phyloP scores from a whole-genome alignment of 371 early-diverging fungal genomes.

The Mucor plumbeus region DNA sequence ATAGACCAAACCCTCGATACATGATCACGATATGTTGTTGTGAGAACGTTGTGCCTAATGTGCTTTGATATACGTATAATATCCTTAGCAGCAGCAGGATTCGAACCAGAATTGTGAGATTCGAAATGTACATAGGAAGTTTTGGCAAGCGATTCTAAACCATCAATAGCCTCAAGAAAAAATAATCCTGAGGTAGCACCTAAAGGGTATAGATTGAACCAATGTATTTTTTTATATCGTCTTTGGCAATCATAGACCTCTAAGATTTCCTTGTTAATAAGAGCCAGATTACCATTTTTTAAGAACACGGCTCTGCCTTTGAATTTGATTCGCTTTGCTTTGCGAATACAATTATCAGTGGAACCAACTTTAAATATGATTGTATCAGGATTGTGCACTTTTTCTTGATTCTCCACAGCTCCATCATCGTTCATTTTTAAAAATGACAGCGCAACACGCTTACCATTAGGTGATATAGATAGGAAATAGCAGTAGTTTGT shows the following conservation, averaged over 20 bases:
- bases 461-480: conserved; percentile 9
- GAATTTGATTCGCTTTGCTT: background rate
- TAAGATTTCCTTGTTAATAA: background rate
- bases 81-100: background rate
- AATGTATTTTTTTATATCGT: background rate
- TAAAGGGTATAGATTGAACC: background rate
- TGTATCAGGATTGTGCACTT: background rate
- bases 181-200: too few species aligned
- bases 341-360: background rate
- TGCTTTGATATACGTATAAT: conserved; percentile 13
- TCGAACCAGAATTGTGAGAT: background rate
- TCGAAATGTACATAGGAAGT: conserved; percentile 1
- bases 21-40: conserved; percentile 3
- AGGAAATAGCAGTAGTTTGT: conserved; percentile 7
- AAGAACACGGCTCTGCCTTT: conserved; percentile 9
- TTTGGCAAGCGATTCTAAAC: background rate
- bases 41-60: conserved; percentile 12
- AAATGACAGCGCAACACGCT: conserved; percentile 3
- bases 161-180: background rate
- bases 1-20: conserved; percentile 17
- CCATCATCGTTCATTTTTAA: background rate
- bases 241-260: background rate
- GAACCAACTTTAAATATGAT: background rate
- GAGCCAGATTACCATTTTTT: background rate
- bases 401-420: background rate